Conservation (phyloP, 139 green algal species). For the Tetratostichococcus sp. region DNA sequence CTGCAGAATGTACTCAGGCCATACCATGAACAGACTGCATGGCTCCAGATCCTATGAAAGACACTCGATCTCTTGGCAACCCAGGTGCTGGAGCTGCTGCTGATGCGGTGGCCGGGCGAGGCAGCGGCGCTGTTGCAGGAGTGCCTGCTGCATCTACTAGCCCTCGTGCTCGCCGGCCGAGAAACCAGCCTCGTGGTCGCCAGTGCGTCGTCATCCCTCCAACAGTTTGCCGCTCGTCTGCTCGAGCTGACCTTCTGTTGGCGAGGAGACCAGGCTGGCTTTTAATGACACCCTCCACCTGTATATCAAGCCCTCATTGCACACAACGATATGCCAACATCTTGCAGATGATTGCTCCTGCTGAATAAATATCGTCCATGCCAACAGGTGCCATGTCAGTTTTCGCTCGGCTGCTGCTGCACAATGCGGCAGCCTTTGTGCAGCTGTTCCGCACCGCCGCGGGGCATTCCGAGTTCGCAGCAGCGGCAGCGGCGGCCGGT, state of each 20-base stretch:
- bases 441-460: conserved; percentile 30
- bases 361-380: background rate
- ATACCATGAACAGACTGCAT: no score
- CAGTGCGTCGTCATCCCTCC: no score
- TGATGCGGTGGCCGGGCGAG: conserved; percentile 39
- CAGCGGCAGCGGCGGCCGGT: background rate
- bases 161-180: conserved; percentile 30
- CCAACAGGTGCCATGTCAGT: conserved; percentile 41
- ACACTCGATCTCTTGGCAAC: no score
- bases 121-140: conserved; percentile 32
- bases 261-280: no score
- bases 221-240: no score
- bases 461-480: background rate
- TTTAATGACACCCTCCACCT: no score
- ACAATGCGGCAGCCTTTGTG: conserved; percentile 35
- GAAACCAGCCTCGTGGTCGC: conserved; percentile 56
- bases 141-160: conserved; percentile 50
- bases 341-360: background rate
- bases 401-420: conserved; percentile 67
- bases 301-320: no score
- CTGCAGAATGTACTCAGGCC: no score
- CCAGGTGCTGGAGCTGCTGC: conserved; percentile 40
- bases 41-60: no score
- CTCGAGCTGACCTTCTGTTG: no score
- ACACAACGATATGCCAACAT: background rate